Evolutionary conservation across 148 eudicot species (phyloP), one percentile per base, ranked within the genome.

Genomic region (Oxyria digyna): DNA sequence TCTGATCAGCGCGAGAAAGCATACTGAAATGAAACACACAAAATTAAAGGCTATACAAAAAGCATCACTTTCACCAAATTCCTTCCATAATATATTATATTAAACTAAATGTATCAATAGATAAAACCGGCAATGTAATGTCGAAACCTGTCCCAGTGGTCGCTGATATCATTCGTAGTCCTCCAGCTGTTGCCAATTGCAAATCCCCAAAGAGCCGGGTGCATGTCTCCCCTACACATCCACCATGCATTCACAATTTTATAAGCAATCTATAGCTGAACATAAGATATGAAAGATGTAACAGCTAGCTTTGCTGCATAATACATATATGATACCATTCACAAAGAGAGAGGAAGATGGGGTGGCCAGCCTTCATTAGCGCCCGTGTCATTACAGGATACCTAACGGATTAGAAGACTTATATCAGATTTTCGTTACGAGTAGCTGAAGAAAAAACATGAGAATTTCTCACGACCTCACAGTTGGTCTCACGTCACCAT

Each of bases 311-410:
- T n/a, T 62, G 67, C 17, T 62, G n/a, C n/a, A n/a, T n/a, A n/a
- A n/a, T n/a, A n/a, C n/a, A n/a, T n/a, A n/a, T n/a, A 20, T 10
- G 0, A 52, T 74, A 92, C 98, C 98, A 89, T 86, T 93, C 98
- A 62, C 98, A 93, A 4, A 93, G 82, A 0, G 94, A 89, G 77
- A 93, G 81, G 79, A 87, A 92, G 74, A 93, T 87, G 20, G 91
- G 94, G 40, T 85, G 87, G 43, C 87, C 91, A 62, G 87, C 67
- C 11, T 83, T 87, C 89, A 89, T 80, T 54, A 93, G 66, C 8
- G 98, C 98, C 52, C 82, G 78, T 20, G 89, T 89, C 98, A 93
- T 93, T 71, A 78, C 82, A 26, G 95, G 94, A 46, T 89, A 90
- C 66, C 96, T 90, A 49, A 7, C 13, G 57, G 68, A 21, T 20